phyloP scores from a whole-genome alignment of 495 filamentous ascomycete genomes.

The Penicillium soppii region DNA sequence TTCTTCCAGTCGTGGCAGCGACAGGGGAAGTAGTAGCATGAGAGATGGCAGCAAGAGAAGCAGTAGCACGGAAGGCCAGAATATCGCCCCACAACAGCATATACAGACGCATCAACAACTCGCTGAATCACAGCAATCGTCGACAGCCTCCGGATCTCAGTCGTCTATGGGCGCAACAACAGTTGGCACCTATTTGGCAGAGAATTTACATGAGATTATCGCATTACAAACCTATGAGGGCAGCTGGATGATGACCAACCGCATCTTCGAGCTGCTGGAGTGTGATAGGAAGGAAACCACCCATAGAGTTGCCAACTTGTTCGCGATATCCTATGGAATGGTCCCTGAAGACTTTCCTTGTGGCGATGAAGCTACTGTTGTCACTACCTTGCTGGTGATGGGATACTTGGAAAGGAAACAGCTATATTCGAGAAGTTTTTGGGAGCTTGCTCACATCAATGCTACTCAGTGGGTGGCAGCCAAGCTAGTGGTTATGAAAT shows the following conservation, averaged over 20 bases:
- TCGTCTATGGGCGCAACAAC: accelerated
- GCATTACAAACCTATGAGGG: constrained; percentile 11
- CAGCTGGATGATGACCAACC: constrained; percentile 9
- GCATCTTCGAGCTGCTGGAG: constrained; percentile 2
- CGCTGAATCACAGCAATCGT: too few relatives aligned
- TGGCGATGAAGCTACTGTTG: not conserved
- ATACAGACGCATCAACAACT: too few relatives aligned
- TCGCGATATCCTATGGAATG: not conserved
- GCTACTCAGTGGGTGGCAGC: constrained; percentile 28
- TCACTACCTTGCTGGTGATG: constrained; percentile 52
- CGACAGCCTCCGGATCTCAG: too few relatives aligned
- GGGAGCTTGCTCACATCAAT: constrained; percentile 51
- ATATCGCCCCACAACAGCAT: too few relatives aligned
- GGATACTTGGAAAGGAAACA: constrained; percentile 46
- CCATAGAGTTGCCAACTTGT: not conserved
- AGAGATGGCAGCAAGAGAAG: too few relatives aligned
- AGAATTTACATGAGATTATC: constrained; percentile 4
- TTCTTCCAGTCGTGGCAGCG: too few relatives aligned
- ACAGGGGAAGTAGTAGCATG: too few relatives aligned
- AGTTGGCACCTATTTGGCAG: not conserved
- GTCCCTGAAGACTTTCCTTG: not conserved
- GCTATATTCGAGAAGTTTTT: constrained; percentile 39
- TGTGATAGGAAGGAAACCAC: not conserved
- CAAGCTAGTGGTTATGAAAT: not conserved
- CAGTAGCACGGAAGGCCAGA: too few relatives aligned